Conservation (phyloP, 1,139 yeast species). For the Yamadazyma triangularis region DNA sequence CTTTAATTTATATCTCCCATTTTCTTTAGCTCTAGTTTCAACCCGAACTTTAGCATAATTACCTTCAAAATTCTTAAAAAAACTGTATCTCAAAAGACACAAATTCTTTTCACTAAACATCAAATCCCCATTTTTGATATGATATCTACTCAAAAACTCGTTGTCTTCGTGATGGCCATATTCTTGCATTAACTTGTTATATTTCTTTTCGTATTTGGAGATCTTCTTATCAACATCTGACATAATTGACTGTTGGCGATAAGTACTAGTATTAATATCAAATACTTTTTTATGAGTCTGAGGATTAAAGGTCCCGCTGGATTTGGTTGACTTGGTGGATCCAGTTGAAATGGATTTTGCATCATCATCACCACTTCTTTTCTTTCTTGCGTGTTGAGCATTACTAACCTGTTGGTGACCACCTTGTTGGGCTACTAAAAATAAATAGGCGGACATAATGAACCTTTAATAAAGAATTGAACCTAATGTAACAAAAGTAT, state of each 20-base stretch:
- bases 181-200: constrained; percentile 7
- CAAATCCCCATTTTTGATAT: constrained; percentile 8
- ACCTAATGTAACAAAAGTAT: too few species aligned
- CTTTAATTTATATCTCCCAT: constrained; percentile 13
- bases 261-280: constrained; percentile 8
- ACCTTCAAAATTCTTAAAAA: constrained; percentile 18
- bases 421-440: constrained; percentile 11
- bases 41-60: constrained; percentile 10
- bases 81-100: constrained; percentile 22
- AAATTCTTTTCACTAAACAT: constrained; percentile 18
- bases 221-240: constrained; percentile 13
- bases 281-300: constrained; percentile 4
- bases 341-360: constrained; percentile 4
- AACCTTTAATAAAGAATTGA: too few species aligned
- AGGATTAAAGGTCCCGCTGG: constrained; percentile 4
- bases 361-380: constrained; percentile 6
- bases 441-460: constrained; percentile 12
- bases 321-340: constrained; percentile 8
- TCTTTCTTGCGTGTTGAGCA: constrained; percentile 2
- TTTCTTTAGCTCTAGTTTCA: constrained; percentile 7
- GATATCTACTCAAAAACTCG: constrained; percentile 14
- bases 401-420: constrained; percentile 2
- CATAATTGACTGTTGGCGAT: constrained; percentile 8
- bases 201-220: constrained; percentile 14
- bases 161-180: constrained; percentile 15